Evolutionary conservation across 257 asterid genomes (phyloP).

Genomic region (Handroanthus guayacan): DNA sequence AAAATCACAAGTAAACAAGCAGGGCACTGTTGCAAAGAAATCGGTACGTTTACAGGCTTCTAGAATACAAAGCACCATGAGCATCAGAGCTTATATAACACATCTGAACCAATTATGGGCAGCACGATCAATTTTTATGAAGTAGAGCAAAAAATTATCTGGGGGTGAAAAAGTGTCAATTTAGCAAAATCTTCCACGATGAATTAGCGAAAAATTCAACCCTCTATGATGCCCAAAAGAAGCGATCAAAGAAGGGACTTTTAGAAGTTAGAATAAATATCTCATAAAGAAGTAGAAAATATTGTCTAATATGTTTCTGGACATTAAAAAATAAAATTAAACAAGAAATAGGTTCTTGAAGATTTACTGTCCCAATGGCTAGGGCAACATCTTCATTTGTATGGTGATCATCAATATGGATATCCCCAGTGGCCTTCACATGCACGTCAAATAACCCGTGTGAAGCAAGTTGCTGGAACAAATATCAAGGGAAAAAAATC

Average conservation of each 20-base stretch:
- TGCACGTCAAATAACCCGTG: constrained; percentile 84
- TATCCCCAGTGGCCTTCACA: constrained; percentile 89
- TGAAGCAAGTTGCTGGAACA: constrained; percentile 89
- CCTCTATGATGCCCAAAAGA: background rate
- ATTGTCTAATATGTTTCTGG: background rate
- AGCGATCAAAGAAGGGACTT: background rate
- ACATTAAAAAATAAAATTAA: background rate
- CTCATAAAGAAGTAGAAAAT: constrained; percentile 13
- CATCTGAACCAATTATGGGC: background rate
- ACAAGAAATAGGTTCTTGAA: background rate
- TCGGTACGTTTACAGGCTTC: background rate
- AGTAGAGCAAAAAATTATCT: background rate
- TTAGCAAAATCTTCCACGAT: background rate
- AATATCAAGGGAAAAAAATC: constrained; percentile 26
- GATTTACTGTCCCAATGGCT: constrained; percentile 87
- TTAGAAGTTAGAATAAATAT: background rate
- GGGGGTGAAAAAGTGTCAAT: background rate
- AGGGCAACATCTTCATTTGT: constrained; percentile 91
- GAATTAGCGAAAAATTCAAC: background rate
- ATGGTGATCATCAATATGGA: constrained; percentile 94
- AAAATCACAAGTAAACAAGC: constrained; percentile 1
- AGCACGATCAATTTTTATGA: background rate
- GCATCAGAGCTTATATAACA: background rate
- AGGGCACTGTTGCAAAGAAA: background rate
- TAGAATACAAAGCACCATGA: background rate